Base-by-base conservation (phyloP, 371 early-diverging fungal genomes). In the Syncephalastrum contaminatum region DNA sequence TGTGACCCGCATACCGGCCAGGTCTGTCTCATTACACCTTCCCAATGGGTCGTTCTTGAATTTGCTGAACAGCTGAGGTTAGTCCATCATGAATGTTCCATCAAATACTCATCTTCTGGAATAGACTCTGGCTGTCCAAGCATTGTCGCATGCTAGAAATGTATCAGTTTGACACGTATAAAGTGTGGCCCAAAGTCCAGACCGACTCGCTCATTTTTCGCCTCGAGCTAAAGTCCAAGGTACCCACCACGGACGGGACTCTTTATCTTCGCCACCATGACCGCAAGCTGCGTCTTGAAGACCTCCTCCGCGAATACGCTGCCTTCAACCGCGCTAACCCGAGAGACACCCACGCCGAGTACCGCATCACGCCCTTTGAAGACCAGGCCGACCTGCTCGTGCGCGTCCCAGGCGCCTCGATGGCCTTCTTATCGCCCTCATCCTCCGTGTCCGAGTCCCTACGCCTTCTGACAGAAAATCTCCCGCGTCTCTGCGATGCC, bases 181-280 rank as follows among this genome's bases (percentile, higher is more conserved):
- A 87, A 58, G 80, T 87, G 2, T 87, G 84, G 81, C 76, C 82
- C 5, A 77, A 75, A 45, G 75, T 84, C 21, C 87, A 87, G 50
- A 87, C 87, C 0, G 85, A 87, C 48, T 84, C 87, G 3, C 66
- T 87, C 4, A 77, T 87, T 15, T 87, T 87, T 58, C 74, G 75
- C 24, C 52, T 84, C 1, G 64, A 77, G 62, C 16, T 49, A 6
- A 30, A 30, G 36, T 30, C 36, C 10, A 30, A 30, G 36, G 10
- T 8, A 12, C 36, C 36, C 10, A 45, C 20, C 13, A 22, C 24
- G 20, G 24, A 21, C 4, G 24, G 43, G 15, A 71, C 70, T 5
- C 41, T 65, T 14, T 79, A 66, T 54, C 59, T 80, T 27, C 72
- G 78, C 13, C 77, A 82, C 47, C 60, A 61, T n/a, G 71, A 70